Evolutionary conservation across 2,329 filamentous ascomycete species (phyloP).

Genomic region (Nothopassalora personata): DNA sequence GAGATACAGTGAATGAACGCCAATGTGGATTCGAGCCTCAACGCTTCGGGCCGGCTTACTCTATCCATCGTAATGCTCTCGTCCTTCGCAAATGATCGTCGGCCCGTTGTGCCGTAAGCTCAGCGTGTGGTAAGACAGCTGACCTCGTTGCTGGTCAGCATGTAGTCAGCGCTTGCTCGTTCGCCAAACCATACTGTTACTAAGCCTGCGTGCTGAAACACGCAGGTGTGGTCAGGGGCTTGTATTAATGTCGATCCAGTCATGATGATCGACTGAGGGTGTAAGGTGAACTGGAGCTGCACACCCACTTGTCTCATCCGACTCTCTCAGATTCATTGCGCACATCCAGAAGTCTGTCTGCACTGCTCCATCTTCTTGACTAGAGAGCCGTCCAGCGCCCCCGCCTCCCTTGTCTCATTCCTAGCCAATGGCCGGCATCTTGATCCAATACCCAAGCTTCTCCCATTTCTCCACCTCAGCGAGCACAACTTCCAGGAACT

Average conservation of each 20-base stretch:
- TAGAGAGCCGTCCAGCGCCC: no score
- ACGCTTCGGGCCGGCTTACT: neutral
- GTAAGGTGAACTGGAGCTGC: no score
- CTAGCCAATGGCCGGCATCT: neutral
- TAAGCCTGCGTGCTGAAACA: neutral
- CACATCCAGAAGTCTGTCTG: no score
- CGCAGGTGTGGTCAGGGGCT: neutral
- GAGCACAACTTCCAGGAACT: neutral
- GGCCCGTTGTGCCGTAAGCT: neutral
- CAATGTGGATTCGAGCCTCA: neutral
- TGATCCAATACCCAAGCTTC: neutral
- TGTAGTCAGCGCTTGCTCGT: neutral
- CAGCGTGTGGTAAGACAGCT: neutral
- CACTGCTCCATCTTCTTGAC: no score
- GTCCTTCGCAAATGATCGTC: no score
- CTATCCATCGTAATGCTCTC: no score
- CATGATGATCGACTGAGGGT: no score
- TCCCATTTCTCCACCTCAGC: neutral
- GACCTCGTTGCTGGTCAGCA: neutral
- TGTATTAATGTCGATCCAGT: no score
- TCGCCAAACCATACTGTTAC: neutral
- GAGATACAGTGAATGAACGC: neutral
- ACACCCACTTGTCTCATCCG: no score
- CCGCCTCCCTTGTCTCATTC: no score
- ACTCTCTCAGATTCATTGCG: neutral